A percentile compares a stretch with the other conserved stretches of the same genome.
phyloP scores from a whole-genome alignment of 2,329 filamentous ascomycete species.

The Fusarium nisikadoi region DNA sequence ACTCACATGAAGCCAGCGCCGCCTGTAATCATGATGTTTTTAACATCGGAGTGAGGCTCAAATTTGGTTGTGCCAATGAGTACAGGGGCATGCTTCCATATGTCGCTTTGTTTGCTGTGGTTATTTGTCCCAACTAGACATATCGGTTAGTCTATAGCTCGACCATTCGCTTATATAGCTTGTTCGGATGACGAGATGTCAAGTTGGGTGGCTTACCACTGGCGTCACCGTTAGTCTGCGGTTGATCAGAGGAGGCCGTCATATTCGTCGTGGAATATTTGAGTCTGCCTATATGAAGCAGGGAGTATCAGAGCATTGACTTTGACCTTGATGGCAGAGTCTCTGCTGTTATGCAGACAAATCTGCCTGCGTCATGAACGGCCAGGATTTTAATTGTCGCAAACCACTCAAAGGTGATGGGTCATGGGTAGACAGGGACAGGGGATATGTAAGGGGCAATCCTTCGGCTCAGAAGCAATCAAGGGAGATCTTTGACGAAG shows the following conservation, averaged over 20 bases:
- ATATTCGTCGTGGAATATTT: slow-evolving; percentile 8
- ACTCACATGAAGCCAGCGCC: slow-evolving; percentile 87
- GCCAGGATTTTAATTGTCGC: slow-evolving; percentile 35
- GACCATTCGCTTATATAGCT: slow-evolving; percentile 1
- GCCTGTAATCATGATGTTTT: slow-evolving; percentile 86
- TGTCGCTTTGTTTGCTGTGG: slow-evolving; percentile 60
- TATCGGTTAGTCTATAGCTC: background rate
- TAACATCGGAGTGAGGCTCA: slow-evolving; percentile 73
- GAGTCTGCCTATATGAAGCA: background rate
- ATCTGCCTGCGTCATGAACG: slow-evolving; percentile 31
- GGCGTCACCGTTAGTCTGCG: slow-evolving; percentile 18
- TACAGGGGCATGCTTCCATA: slow-evolving; percentile 78
- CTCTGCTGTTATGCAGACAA: slow-evolving; percentile 16
- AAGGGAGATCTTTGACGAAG: background rate
- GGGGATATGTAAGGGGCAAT: slow-evolving; percentile 4
- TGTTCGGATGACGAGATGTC: background rate
- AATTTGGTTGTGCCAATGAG: slow-evolving; percentile 77
- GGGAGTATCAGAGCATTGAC: background rate
- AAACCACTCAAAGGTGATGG: slow-evolving; percentile 14
- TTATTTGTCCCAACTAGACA: slow-evolving; percentile 23
- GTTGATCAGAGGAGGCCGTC: slow-evolving; percentile 29
- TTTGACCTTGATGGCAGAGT: background rate
- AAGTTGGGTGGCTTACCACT: slow-evolving; percentile 17
- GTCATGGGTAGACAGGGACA: slow-evolving; percentile 11
- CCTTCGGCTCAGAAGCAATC: background rate